phyloP scores from a whole-genome alignment of 2,329 filamentous ascomycete species.

The Hypoxylon sp. region DNA sequence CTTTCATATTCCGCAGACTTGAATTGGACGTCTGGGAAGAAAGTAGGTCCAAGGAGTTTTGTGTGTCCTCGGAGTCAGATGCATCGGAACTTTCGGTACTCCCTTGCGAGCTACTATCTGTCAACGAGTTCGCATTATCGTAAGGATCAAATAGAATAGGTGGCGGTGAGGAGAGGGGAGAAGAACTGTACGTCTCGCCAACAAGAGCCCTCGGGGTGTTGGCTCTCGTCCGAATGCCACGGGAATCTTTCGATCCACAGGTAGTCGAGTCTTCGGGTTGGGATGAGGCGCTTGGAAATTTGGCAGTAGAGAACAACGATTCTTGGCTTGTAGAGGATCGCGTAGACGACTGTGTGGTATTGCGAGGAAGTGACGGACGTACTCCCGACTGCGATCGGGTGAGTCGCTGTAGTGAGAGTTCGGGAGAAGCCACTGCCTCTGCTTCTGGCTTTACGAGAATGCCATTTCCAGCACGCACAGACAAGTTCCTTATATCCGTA shows the following conservation, averaged over 20 bases:
- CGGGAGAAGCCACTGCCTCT: constrained; percentile 4
- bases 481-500: background rate
- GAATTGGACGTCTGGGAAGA: constrained; percentile 58
- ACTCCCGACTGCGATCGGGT: constrained; percentile 49
- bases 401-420: constrained; percentile 37
- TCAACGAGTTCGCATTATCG: constrained; percentile 55
- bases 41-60: constrained; percentile 58
- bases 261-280: constrained; percentile 49
- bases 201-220: constrained; percentile 45
- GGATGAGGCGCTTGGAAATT: constrained; percentile 47
- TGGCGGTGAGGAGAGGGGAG: constrained; percentile 71
- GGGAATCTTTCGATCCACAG: constrained; percentile 6
- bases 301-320: constrained; percentile 47
- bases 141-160: constrained; percentile 68
- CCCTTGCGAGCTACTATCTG: constrained; percentile 59
- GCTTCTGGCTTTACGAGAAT: constrained; percentile 6
- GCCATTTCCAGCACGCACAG: background rate
- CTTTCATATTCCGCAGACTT: constrained; percentile 74
- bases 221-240: constrained; percentile 40
- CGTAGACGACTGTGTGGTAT: constrained; percentile 47
- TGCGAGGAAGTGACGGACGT: constrained; percentile 46
- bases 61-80: constrained; percentile 63
- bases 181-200: constrained; percentile 60
- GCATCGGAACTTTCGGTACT: constrained; percentile 52
- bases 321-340: constrained; percentile 49